Evolutionary conservation across 768 basidiomycete genomes (phyloP).

Genomic region (Clitopilus passeckerianus): DNA sequence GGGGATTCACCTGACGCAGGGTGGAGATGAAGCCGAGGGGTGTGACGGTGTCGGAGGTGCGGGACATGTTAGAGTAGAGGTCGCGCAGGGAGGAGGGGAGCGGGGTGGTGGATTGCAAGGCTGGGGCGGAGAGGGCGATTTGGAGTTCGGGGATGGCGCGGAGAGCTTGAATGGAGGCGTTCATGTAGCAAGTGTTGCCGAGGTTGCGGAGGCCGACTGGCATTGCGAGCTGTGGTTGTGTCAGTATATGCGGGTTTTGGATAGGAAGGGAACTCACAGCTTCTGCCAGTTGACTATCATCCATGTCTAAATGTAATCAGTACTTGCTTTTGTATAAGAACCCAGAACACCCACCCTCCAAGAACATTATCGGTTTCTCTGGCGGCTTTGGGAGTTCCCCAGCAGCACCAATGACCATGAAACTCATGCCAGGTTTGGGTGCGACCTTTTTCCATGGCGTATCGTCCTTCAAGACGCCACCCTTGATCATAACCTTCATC

Average conservation of each 20-base stretch:
- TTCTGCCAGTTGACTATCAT: slow-evolving; percentile 73
- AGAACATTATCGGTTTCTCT: slow-evolving; percentile 68
- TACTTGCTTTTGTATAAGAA: background rate
- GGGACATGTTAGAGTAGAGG: slow-evolving; percentile 68
- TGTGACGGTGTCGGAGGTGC: slow-evolving; percentile 72
- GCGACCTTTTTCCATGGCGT: slow-evolving; percentile 80
- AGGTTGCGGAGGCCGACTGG: slow-evolving; percentile 83
- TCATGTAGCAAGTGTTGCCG: slow-evolving; percentile 98
- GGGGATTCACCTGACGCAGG: slow-evolving; percentile 77
- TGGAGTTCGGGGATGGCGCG: slow-evolving; percentile 89
- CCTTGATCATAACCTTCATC: slow-evolving; percentile 98
- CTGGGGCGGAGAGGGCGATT: slow-evolving; percentile 47
- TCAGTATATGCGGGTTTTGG: no score
- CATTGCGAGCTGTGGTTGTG: slow-evolving; percentile 52
- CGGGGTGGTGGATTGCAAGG: slow-evolving; percentile 34
- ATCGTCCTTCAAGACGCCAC: slow-evolving; percentile 90
- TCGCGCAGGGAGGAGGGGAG: slow-evolving; percentile 54
- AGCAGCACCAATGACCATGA: slow-evolving; percentile 92
- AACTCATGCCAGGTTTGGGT: slow-evolving; percentile 81
- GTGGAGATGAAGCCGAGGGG: slow-evolving; percentile 65
- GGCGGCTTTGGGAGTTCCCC: slow-evolving; percentile 91
- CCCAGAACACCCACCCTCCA: slow-evolving; percentile 58
- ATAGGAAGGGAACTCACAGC: slow-evolving; percentile 65
- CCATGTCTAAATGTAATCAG: slow-evolving; percentile 59
- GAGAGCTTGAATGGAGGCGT: slow-evolving; percentile 90